A percentile compares a stretch with the other conserved stretches of the same genome.
phyloP scores from a whole-genome alignment of 2,329 filamentous ascomycete genomes.

The Epichloe sp. region DNA sequence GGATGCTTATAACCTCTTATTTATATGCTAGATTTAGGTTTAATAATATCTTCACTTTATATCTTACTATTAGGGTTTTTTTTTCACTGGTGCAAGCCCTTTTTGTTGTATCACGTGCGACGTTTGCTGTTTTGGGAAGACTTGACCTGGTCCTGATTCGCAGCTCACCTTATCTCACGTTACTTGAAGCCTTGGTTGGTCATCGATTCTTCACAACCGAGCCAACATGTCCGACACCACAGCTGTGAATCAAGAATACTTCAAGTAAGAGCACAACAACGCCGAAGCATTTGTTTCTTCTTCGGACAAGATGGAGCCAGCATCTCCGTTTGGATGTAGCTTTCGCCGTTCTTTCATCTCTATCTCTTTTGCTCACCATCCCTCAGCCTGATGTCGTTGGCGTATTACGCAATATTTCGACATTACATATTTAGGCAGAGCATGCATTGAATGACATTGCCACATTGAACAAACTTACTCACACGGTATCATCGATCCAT shows the following conservation, averaged over 20 bases:
- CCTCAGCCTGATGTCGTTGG: too few relatives aligned
- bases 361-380: too few relatives aligned
- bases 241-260: slow-evolving; percentile 26
- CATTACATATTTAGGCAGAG: background rate
- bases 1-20: too few relatives aligned
- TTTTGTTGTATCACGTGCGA: too few relatives aligned
- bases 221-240: slow-evolving; percentile 19
- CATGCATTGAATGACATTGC: background rate
- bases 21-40: too few relatives aligned
- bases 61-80: too few relatives aligned
- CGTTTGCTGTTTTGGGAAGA: background rate
- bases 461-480: background rate
- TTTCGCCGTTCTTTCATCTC: too few relatives aligned
- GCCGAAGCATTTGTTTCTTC: too few relatives aligned
- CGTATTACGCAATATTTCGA: background rate
- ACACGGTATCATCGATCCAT: background rate
- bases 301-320: too few relatives aligned
- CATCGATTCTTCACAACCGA: background rate
- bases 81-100: too few relatives aligned
- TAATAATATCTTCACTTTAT: too few relatives aligned
- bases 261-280: slow-evolving; percentile 24
- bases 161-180: background rate
- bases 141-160: background rate
- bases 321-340: too few relatives aligned
- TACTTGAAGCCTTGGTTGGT: background rate